These are phyloP conservation scores for Xylariaceae sp. DNA, from an alignment of 2,329 filamentous ascomycete genomes.

Conservation along the genomic window DNA sequence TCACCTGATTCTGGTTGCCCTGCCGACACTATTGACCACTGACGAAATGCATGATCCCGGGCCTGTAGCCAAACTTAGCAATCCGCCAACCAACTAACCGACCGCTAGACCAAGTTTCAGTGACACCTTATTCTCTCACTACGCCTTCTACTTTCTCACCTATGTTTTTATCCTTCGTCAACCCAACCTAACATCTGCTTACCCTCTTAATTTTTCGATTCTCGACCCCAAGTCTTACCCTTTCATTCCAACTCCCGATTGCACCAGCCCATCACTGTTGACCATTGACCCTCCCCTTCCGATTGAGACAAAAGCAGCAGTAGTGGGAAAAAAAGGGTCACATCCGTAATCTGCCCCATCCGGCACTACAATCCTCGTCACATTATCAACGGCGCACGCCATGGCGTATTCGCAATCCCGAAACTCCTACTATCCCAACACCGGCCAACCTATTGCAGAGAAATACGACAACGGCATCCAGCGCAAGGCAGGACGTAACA, in stretches of 20 bases:
- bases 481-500: conserved; percentile 42
- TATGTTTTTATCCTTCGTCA: conserved; percentile 8
- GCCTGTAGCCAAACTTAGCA: conserved; percentile 18
- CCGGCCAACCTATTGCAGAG: conserved; percentile 33
- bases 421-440: conserved; percentile 45
- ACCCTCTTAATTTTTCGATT: conserved; percentile 1
- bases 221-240: conserved; percentile 23
- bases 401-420: conserved; percentile 52
- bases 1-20: conserved; percentile 22
- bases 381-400: conserved; percentile 19
- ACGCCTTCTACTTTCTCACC: background rate
- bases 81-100: conserved; percentile 7
- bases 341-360: conserved; percentile 1
- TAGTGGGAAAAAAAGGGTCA: conserved; percentile 3
- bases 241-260: conserved; percentile 25
- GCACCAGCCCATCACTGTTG: conserved; percentile 6
- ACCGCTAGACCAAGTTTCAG: conserved; percentile 4
- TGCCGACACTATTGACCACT: conserved; percentile 32
- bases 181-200: background rate
- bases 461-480: conserved; percentile 38
- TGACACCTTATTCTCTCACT: conserved; percentile 1
- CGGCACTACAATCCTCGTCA: conserved; percentile 8
- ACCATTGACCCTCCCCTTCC: conserved; percentile 8
- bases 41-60: conserved; percentile 27
- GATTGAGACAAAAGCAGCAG: conserved; percentile 7